A percentile compares a stretch with the other conserved stretches of the same genome.
Conservation (phyloP, 306 rosid species). For the Sindora glabra region DNA sequence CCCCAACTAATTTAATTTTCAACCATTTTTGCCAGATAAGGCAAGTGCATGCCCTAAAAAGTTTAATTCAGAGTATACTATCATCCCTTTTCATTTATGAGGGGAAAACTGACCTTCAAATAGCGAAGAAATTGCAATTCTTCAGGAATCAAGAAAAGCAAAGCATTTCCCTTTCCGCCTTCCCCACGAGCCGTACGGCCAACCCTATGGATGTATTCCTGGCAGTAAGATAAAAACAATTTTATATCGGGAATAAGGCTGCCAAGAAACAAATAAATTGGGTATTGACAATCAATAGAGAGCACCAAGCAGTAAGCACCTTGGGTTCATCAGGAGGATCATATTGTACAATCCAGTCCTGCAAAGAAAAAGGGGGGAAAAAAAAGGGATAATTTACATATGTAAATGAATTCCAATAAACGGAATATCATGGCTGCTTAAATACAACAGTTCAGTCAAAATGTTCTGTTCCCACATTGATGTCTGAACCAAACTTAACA, state of each 20-base stretch:
- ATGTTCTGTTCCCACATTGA: too few species aligned
- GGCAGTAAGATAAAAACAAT: constrained; percentile 12
- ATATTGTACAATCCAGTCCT: constrained; percentile 99
- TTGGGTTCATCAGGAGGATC: constrained; percentile 99
- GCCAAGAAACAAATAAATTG: neutral
- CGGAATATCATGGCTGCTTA: neutral
- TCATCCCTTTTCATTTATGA: too few species aligned
- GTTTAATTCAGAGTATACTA: too few species aligned
- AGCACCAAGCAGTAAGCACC: constrained; percentile 43
- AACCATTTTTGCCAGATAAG: too few species aligned
- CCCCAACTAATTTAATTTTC: too few species aligned
- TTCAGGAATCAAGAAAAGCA: constrained; percentile 78
- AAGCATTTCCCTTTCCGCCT: constrained; percentile 83
- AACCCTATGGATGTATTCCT: constrained; percentile 97
- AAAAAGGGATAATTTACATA: too few species aligned
- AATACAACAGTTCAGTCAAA: too few species aligned
- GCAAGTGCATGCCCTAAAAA: too few species aligned
- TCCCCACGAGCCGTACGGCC: constrained; percentile 99
- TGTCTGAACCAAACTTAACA: too few species aligned
- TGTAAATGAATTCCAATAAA: too few species aligned
- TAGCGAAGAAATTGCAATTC: constrained; percentile 73
- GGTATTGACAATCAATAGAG: neutral
- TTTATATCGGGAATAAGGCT: neutral
- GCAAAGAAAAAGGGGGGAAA: constrained; percentile 18
- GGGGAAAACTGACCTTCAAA: constrained; percentile 54